Conservation (phyloP, 2,329 filamentous ascomycete species). For the Xylariaceae sp. region DNA sequence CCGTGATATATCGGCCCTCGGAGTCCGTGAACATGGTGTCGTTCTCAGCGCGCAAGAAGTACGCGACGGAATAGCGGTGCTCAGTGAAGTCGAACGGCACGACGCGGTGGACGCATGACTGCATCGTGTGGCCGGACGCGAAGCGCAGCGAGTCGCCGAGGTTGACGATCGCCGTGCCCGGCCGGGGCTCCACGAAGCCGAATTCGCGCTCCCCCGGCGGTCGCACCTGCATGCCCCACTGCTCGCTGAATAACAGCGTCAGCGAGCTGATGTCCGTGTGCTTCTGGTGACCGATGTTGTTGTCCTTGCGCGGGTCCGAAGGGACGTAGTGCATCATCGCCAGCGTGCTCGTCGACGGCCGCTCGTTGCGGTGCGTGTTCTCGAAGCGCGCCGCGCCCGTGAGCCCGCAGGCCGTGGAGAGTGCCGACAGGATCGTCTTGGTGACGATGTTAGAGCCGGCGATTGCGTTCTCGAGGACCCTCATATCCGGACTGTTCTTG, state of each 20-base stretch:
- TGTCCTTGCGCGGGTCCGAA: conserved; percentile 36
- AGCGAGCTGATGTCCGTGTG: conserved; percentile 53
- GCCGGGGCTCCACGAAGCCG: conserved; percentile 48
- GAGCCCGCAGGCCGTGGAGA: conserved; percentile 44
- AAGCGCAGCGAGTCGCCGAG: conserved; percentile 56
- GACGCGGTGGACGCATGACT: conserved; percentile 53
- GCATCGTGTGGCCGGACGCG: conserved; percentile 46
- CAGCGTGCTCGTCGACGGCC: conserved; percentile 44
- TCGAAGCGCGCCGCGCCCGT: conserved; percentile 43
- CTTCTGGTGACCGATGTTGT: conserved; percentile 48
- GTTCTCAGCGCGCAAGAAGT: conserved; percentile 53
- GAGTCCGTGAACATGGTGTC: conserved; percentile 51
- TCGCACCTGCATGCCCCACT: conserved; percentile 53
- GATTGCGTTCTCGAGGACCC: conserved; percentile 45
- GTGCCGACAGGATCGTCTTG: conserved; percentile 45
- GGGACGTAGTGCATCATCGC: conserved; percentile 52
- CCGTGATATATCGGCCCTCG: conserved; percentile 48
- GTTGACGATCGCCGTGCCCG: conserved; percentile 50
- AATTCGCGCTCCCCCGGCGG: conserved; percentile 45
- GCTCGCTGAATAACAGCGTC: conserved; percentile 50
- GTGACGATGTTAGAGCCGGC: conserved; percentile 46
- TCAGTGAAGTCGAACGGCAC: conserved; percentile 46
- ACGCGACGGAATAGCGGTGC: conserved; percentile 55
- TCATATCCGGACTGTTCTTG: conserved; percentile 44
- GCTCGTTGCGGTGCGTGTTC: conserved; percentile 46